Percentiles rank a stretch among this genome's conserved stretches.
Evolutionary conservation across 176 grass and related monocot species (phyloP).

Genomic region (Chloris gayana): DNA sequence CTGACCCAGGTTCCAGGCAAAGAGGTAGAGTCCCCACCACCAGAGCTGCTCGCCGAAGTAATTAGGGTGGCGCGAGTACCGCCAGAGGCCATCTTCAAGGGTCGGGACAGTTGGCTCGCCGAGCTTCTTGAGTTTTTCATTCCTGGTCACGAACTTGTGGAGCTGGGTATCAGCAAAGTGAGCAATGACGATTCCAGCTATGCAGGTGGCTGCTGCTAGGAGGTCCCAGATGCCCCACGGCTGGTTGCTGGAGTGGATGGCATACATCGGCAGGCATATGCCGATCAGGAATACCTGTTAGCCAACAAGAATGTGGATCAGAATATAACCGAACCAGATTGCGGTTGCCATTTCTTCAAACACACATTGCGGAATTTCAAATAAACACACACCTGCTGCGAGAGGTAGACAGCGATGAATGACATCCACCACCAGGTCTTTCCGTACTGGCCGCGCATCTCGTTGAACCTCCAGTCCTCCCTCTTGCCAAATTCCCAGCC

Average conservation of each 20-base stretch:
- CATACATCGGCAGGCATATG: slow-evolving; percentile 83
- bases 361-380: not conserved
- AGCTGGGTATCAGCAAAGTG: slow-evolving; percentile 87
- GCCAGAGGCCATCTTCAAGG: slow-evolving; percentile 69
- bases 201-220: slow-evolving; percentile 47
- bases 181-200: slow-evolving; percentile 60
- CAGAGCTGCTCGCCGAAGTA: slow-evolving; percentile 91
- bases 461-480: slow-evolving; percentile 88
- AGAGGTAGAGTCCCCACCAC: slow-evolving; percentile 88
- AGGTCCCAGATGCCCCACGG: slow-evolving; percentile 65
- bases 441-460: slow-evolving; percentile 86
- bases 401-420: slow-evolving; percentile 86
- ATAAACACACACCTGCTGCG: slow-evolving; percentile 65
- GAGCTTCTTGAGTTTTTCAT: slow-evolving; percentile 51
- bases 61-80: slow-evolving; percentile 92
- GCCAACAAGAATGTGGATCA: not conserved
- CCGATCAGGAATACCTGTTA: slow-evolving; percentile 85
- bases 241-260: slow-evolving; percentile 59
- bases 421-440: slow-evolving; percentile 92
- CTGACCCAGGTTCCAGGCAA: slow-evolving; percentile 77
- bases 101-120: slow-evolving; percentile 45
- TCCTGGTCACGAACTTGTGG: slow-evolving; percentile 58
- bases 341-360: slow-evolving; percentile 25
- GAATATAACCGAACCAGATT: not conserved
- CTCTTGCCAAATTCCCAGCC: slow-evolving; percentile 70